phyloP scores from a whole-genome alignment of 257 asterid species.

The Solanum megistacrolobum region DNA sequence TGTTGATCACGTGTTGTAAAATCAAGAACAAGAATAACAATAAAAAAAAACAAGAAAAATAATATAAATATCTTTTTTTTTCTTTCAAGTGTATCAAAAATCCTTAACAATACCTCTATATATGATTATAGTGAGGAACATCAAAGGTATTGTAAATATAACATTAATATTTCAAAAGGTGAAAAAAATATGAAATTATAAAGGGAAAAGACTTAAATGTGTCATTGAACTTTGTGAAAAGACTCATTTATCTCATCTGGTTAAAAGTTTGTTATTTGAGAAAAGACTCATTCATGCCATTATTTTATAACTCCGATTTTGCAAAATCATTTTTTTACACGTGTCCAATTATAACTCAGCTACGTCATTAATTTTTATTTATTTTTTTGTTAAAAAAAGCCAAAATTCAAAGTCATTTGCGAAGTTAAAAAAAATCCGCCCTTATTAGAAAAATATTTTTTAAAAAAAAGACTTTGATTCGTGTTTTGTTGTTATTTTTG shows the following conservation, averaged over 20 bases:
- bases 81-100: background rate
- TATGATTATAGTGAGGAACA: background rate
- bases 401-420: background rate
- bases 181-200: no score
- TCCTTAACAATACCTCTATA: background rate
- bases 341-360: background rate
- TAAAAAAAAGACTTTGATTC: background rate
- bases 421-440: background rate
- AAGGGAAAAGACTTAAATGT: background rate
- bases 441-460: background rate
- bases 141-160: no score
- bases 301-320: background rate
- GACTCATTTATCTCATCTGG: background rate
- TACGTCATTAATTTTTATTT: background rate
- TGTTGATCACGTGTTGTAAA: background rate
- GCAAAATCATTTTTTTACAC: background rate
- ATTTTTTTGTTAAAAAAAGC: no score
- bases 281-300: no score
- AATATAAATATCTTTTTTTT: background rate
- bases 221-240: background rate
- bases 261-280: no score
- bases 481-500: background rate
- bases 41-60: background rate
- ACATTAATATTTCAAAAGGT: background rate
- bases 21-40: background rate